Base-by-base conservation (phyloP, 192 early-diverging fungal genomes). In the Backusella tarrabulga region DNA sequence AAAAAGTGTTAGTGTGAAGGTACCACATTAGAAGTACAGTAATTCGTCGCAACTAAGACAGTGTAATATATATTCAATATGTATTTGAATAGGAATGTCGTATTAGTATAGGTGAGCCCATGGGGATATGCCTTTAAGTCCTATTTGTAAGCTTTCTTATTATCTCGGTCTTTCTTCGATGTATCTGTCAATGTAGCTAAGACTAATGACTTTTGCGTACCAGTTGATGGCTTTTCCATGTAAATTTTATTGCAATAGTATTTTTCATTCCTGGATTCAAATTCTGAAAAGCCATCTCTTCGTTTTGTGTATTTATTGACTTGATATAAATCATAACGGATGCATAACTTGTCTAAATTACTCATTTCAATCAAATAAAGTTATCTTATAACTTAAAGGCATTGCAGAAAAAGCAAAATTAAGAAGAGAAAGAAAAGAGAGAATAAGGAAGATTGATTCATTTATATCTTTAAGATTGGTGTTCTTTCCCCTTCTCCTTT, bases 221-320 rank as follows among this genome's bases (percentile, higher is more conserved):
- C n/a, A 7, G 36, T 66, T 6, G 35, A 29, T 12, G 56, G 7
- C 3, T 38, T 21, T 26, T 21, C 8, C 19, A 56, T 66, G 12
- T 19, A 73, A 4, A 78, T 46, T 35, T 67, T 66, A 34, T 73
- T 34, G n/a, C 26, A 23, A 38, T 78, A 78, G n/a, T 67, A 78
- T 23, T 73, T 66, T 32, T 60, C 36, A 6, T 73, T 66, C 19
- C 44, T 52, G n/a, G 50, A 72, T 40, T 56, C 34, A 54, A 73
- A 78, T 12, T 50, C 42, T 17, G 77, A 29, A 19, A 68, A 41
- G 1, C 36, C 66, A 23, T 72, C 63, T 52, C 73, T 72, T 69
- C 78, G 46, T 34, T 75, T 79, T 12, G 73, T 79, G 36, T 75
- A 79, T 38, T 54, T 56, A 23, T 71, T 67, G 63, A 79, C 68